A percentile compares a stretch with the other conserved stretches of the same genome.
These are phyloP conservation scores for Hypoxylon sp. DNA, from an alignment of 2,329 filamentous ascomycete genomes.

Conservation along the genomic window DNA sequence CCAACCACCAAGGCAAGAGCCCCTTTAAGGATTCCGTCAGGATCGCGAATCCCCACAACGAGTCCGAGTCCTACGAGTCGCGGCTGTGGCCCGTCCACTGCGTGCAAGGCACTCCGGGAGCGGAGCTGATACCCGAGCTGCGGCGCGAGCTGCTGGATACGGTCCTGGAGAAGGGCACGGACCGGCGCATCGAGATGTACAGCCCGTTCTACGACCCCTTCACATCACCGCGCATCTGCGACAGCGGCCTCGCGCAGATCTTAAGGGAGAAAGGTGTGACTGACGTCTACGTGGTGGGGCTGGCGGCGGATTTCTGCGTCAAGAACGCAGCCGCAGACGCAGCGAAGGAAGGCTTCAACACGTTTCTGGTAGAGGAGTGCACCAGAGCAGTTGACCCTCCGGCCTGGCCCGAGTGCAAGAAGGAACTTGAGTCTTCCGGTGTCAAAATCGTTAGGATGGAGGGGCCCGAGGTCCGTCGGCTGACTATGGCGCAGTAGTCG, in stretches of 20 bases:
- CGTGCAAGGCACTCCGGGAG: conserved; percentile 76
- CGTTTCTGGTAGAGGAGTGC: conserved; percentile 79
- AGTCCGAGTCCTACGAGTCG: conserved; percentile 68
- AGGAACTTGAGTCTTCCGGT: conserved; percentile 64
- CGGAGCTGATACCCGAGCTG: conserved; percentile 77
- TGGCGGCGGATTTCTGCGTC: conserved; percentile 92
- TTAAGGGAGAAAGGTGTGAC: conserved; percentile 69
- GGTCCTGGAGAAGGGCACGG: conserved; percentile 80
- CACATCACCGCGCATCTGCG: conserved; percentile 62
- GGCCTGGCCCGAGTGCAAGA: conserved; percentile 62
- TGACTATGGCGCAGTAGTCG: conserved; percentile 47
- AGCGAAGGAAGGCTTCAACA: conserved; percentile 74
- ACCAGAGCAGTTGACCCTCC: conserved; percentile 74
- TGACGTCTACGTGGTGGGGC: conserved; percentile 83
- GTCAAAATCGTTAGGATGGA: conserved; percentile 68
- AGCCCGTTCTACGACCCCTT: conserved; percentile 89
- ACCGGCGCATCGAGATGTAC: conserved; percentile 87
- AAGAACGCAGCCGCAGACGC: conserved; percentile 82
- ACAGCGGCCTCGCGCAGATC: conserved; percentile 67
- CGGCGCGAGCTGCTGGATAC: conserved; percentile 65
- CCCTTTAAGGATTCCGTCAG: conserved; percentile 72
- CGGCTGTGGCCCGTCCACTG: conserved; percentile 92
- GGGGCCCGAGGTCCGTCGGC: conserved; percentile 61
- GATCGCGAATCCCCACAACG: conserved; percentile 72
- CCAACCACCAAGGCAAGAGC: conserved; percentile 73